Evolutionary conservation across 208 protist genomes (phyloP).

Genomic region (Blastocrithidia nonstop): DNA sequence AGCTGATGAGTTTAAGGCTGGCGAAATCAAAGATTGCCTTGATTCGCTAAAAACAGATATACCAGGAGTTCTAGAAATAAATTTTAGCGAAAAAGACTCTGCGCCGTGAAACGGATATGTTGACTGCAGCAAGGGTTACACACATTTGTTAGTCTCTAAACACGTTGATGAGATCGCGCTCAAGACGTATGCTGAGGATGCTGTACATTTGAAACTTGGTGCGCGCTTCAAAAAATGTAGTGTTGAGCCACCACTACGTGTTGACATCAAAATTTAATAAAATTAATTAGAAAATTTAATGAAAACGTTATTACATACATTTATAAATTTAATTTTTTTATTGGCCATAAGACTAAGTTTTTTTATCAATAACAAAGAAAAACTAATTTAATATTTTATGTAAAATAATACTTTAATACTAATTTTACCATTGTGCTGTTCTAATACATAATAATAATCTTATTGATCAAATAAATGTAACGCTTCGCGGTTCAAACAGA

Average conservation of each 20-base stretch:
- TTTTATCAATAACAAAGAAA: too few relatives aligned
- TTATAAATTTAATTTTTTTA: too few relatives aligned
- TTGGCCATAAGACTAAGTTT: too few relatives aligned
- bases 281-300: too few relatives aligned
- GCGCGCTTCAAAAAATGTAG: conserved; percentile 22
- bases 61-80: conserved; percentile 32
- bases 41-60: conserved; percentile 13
- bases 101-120: conserved; percentile 33
- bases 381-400: too few relatives aligned
- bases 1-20: conserved; percentile 13
- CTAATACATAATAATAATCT: too few relatives aligned
- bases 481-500: too few relatives aligned
- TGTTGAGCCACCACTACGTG: conserved; percentile 21
- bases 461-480: too few relatives aligned
- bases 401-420: too few relatives aligned
- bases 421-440: too few relatives aligned
- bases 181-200: conserved; percentile 29
- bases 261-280: conserved; percentile 38
- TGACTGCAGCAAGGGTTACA: conserved; percentile 36
- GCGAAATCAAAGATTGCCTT: conserved; percentile 13
- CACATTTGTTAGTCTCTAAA: conserved; percentile 42
- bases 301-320: too few relatives aligned
- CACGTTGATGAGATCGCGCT: conserved; percentile 30
- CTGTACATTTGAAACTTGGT: conserved; percentile 33
- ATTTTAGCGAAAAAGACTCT: conserved; percentile 24